Conservation (phyloP, 1,139 yeast species). For the Kurtzmaniella quercitrusa region DNA sequence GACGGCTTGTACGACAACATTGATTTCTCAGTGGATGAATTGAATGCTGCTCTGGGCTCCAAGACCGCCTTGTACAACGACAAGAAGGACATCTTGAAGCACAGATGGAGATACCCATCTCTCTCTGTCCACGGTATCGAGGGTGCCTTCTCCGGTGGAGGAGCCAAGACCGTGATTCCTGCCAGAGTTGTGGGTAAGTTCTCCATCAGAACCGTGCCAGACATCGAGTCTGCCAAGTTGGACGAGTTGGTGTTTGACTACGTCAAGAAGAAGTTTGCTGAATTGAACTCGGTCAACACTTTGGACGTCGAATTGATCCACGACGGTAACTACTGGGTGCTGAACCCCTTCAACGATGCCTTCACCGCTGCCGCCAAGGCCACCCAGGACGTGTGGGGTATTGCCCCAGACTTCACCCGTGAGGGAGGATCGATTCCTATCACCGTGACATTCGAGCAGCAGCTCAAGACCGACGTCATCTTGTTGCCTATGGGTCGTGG, state of each 20-base stretch:
- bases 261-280: conserved; percentile 59
- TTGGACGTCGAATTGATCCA: conserved; percentile 74
- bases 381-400: conserved; percentile 89
- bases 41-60: conserved; percentile 87
- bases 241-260: conserved; percentile 73
- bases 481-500: conserved; percentile 97
- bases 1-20: conserved; percentile 74
- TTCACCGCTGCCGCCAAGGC: conserved; percentile 95
- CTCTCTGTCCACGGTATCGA: conserved; percentile 94
- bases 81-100: conserved; percentile 86
- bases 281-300: conserved; percentile 72
- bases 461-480: conserved; percentile 78
- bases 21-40: conserved; percentile 79
- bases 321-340: conserved; percentile 95
- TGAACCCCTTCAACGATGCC: conserved; percentile 88
- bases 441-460: conserved; percentile 85
- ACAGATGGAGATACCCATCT: conserved; percentile 98
- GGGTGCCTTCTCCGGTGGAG: conserved; percentile 92
- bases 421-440: conserved; percentile 99
- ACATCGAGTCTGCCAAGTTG: conserved; percentile 77
- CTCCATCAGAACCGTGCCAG: conserved; percentile 94
- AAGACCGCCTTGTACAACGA: conserved; percentile 71
- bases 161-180: conserved; percentile 98
- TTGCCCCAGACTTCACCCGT: conserved; percentile 94
- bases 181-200: conserved; percentile 92